These are phyloP conservation scores for Poronia punctata DNA, from an alignment of 495 filamentous ascomycete species.

Conservation along the genomic window DNA sequence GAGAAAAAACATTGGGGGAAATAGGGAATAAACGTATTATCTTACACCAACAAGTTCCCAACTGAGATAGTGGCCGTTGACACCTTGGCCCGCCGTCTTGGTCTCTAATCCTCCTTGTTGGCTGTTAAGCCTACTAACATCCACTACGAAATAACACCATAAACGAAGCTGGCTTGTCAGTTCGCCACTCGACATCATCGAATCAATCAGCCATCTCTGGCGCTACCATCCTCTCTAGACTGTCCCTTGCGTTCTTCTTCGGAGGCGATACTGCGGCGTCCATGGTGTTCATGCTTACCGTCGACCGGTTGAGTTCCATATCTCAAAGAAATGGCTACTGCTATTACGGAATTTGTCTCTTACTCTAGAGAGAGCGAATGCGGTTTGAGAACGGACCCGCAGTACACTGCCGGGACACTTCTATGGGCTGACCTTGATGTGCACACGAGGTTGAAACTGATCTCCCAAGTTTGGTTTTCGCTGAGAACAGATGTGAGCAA, in stretches of 20 bases:
- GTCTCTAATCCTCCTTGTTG: too few species aligned
- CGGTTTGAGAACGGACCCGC: conserved; percentile 18
- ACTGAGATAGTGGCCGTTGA: too few species aligned
- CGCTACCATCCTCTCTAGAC: background rate
- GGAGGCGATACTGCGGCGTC: conserved; percentile 23
- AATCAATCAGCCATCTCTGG: conserved; percentile 2
- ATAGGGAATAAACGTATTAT: too few species aligned
- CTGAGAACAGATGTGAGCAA: conserved; percentile 17
- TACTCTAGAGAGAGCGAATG: conserved; percentile 23
- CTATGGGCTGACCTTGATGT: conserved; percentile 34
- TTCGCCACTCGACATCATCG: conserved; percentile 2
- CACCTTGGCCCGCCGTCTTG: too few species aligned
- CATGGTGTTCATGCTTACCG: conserved; percentile 35
- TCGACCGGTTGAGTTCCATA: conserved; percentile 31
- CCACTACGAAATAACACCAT: too few species aligned
- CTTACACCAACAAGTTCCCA: too few species aligned
- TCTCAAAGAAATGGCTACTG: conserved; percentile 39
- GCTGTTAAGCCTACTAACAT: background rate
- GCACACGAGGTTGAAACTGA: conserved; percentile 27
- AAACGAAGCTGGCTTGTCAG: too few species aligned
- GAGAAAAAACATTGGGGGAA: too few species aligned
- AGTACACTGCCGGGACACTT: conserved; percentile 21
- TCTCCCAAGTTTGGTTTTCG: conserved; percentile 30
- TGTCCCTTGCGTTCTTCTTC: conserved; percentile 7
- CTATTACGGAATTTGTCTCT: conserved; percentile 25